Conservation (phyloP, 129 eudicot genomes). For the Gnaphalium uliginosum region DNA sequence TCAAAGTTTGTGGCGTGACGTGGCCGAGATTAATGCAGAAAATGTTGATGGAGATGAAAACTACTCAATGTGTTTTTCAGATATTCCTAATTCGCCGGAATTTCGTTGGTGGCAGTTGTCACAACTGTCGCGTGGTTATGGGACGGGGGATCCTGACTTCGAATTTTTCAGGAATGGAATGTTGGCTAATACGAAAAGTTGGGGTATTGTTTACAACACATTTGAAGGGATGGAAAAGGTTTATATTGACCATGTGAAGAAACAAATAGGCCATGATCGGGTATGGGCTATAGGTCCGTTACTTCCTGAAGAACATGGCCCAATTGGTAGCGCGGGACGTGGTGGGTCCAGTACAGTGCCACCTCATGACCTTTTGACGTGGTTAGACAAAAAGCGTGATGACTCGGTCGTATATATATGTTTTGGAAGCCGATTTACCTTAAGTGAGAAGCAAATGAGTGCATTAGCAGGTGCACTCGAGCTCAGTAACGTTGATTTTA, state of each 20-base stretch:
- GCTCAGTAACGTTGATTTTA: constrained; percentile 11
- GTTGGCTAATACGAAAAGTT: constrained; percentile 32
- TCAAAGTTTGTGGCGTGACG: constrained; percentile 19
- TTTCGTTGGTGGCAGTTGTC: constrained; percentile 36
- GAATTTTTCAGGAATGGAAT: constrained; percentile 23
- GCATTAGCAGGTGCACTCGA: constrained; percentile 6
- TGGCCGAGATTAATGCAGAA: background rate
- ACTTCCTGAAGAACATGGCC: constrained; percentile 18
- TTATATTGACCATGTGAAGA: constrained; percentile 33
- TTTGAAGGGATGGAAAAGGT: constrained; percentile 33
- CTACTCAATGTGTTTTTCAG: constrained; percentile 21
- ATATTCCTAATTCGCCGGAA: constrained; percentile 31
- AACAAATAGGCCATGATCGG: constrained; percentile 34
- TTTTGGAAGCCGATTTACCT: constrained; percentile 32
- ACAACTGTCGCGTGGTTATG: background rate
- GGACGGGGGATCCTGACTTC: constrained; percentile 27
- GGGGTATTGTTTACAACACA: constrained; percentile 45
- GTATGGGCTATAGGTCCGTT: constrained; percentile 54
- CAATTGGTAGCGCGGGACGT: background rate
- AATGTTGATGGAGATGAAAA: background rate
- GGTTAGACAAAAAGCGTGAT: constrained; percentile 32
- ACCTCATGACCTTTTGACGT: constrained; percentile 16
- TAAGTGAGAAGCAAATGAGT: constrained; percentile 19
- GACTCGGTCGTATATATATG: constrained; percentile 38
- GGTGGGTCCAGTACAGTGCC: constrained; percentile 34